These are phyloP conservation scores for Linnemannia zychae DNA, from an alignment of 192 early-diverging fungal species.

Conservation along the genomic window DNA sequence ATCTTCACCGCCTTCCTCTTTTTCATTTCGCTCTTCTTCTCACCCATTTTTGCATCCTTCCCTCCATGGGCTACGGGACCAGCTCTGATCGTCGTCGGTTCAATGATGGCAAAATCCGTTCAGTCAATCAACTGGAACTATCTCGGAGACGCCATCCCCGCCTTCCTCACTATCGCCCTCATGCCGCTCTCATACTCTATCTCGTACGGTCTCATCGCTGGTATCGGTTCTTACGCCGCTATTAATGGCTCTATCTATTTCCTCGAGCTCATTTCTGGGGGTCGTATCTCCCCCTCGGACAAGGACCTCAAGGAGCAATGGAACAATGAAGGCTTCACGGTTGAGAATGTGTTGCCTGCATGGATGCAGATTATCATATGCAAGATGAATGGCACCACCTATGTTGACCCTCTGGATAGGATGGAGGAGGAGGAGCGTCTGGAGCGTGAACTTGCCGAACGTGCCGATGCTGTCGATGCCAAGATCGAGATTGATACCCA, in stretches of 20 bases:
- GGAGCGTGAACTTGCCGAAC: slow-evolving; percentile 19
- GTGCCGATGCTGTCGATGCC: not conserved
- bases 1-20: slow-evolving; percentile 77
- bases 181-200: slow-evolving; percentile 88
- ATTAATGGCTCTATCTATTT: slow-evolving; percentile 75
- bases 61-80: slow-evolving; percentile 91
- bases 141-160: slow-evolving; percentile 82
- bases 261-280: slow-evolving; percentile 66
- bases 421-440: slow-evolving; percentile 37
- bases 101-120: slow-evolving; percentile 81
- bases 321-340: slow-evolving; percentile 15
- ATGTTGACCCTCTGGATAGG: slow-evolving; percentile 23
- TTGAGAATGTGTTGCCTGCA: slow-evolving; percentile 25
- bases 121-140: slow-evolving; percentile 85
- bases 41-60: slow-evolving; percentile 87
- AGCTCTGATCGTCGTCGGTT: slow-evolving; percentile 82
- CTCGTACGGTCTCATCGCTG: slow-evolving; percentile 85
- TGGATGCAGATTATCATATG: slow-evolving; percentile 33
- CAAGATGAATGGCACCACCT: slow-evolving; percentile 12
- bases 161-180: slow-evolving; percentile 81
- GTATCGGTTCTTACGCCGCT: slow-evolving; percentile 75
- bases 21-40: slow-evolving; percentile 84
- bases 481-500: slow-evolving; percentile 17
- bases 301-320: slow-evolving; percentile 36
- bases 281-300: slow-evolving; percentile 58